Evolutionary conservation across 2,329 filamentous ascomycete species (phyloP), one percentile per base, ranked within the genome.

Genomic region (Epichloe aotearoae): DNA sequence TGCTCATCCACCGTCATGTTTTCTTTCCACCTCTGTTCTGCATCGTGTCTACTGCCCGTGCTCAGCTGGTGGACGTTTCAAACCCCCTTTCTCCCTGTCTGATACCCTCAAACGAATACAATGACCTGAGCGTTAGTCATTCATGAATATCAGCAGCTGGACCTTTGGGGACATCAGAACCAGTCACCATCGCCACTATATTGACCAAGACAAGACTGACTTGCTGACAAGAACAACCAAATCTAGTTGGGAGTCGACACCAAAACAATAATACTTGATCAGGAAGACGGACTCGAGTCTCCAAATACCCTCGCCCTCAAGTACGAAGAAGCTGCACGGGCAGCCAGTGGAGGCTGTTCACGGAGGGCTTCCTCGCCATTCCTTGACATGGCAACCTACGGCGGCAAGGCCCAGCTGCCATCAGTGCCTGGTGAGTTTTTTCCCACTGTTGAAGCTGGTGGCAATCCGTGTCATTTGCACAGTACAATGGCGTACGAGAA

Each of bases 321-420:
- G 57, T 76, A 78, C 71, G 76, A 79, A 67, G 75, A 79, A 65
- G 75, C 69, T 61, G 72, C 73, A 42, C 71, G 69, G 56, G 70
- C 70, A 68, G 72, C 68, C 56, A 74, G 71, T 70, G 73, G 74
- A 61, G 73, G 73, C 66, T 72, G 70, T 67, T 71, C 71, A 66
- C 68, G 67, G 61, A 71, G 73, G 74, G 80, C 74, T 69, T 80
- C 72, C 70, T 73, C 75, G 64, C 73, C 63, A 55, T 55, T 66
- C 46, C 59, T 65, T 26, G 61, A 66, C 15, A 71, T 71, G 68
- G 67, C 68, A 45, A 59, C 68, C 68, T 83, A 83, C 70, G 90
- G 88, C 70, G 90, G 88, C 75, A 95, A 94, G 71, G 70, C 80
- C 53, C 81, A 85, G 67, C 75, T 82, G 69, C 76, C 84, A 67